Evolutionary conservation across 2,329 filamentous ascomycete genomes (phyloP), one percentile per base, ranked within the genome.

Genomic region (Fusarium floridanum): DNA sequence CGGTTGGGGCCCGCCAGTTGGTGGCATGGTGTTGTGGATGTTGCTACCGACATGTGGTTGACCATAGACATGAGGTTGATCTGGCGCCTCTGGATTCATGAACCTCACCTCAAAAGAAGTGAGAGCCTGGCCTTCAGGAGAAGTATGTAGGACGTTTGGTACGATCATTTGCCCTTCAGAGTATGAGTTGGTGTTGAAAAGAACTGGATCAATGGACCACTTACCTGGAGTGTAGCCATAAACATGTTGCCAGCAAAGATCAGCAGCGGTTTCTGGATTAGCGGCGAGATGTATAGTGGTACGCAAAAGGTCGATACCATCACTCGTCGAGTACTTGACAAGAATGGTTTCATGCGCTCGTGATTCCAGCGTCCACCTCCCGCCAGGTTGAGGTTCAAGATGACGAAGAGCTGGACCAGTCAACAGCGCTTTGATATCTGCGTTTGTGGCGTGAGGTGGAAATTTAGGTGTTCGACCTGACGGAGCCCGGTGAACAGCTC

Each of bases 311-410:
- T 61, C 37, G 16, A 32, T 37, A 5, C 65, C 65, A 22, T 67
- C 32, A 7, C 24, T 27, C n/a, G 60, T 20, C 17, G 27, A 32
- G 53, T 70, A 70, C 16, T 29, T 37, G 29, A 67, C 32, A 20
- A 63, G 39, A 39, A 70, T 36, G 1, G 39, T 50, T 20, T 70
- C 45, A 20, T 27, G n/a, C 8, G 34, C 20, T 22, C 55, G 68
- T 34, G 50, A 57, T 17, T 56, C 37, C 27, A 72, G 14, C 16
- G 24, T 57, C 73, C 73, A 76, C 14, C 22, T 36, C 16, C 73
- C 73, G 27, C 70, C 72, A 20, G 68, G 22, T 57, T 29, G 24
- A 34, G 69, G 66, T 36, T 66, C 72, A 55, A 76, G 63, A 41
- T 65, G 68, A 48, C 63, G 36, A 53, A 71, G 45, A 24, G 62